phyloP scores from a whole-genome alignment of 108 stramenopile species.

The Fragilaria radians region DNA sequence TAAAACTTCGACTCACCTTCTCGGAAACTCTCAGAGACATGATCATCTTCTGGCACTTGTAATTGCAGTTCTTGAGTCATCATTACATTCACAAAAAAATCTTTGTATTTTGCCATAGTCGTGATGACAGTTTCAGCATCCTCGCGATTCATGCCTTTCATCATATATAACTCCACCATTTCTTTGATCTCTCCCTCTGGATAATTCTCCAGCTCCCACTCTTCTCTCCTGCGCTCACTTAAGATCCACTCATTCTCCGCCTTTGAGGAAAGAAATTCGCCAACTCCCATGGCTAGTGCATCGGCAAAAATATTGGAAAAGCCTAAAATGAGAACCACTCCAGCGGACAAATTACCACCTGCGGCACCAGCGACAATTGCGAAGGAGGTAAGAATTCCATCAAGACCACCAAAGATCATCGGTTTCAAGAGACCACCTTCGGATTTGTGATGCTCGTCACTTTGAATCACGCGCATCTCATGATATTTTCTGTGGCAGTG shows the following conservation, averaged over 20 bases:
- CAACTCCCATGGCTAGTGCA: constrained; percentile 96
- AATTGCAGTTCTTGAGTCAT: constrained; percentile 94
- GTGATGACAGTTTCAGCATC: constrained; percentile 83
- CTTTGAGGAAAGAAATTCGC: constrained; percentile 94
- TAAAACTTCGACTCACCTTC: constrained; percentile 79
- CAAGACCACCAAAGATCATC: constrained; percentile 95
- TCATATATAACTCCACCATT: constrained; percentile 88
- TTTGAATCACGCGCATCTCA: constrained; percentile 24
- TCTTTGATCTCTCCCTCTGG: constrained; percentile 91
- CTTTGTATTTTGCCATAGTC: constrained; percentile 92
- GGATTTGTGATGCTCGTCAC: constrained; percentile 63
- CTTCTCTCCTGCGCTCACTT: constrained; percentile 82
- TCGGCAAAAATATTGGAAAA: constrained; percentile 96
- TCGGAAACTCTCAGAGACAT: constrained; percentile 74
- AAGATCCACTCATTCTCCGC: constrained; percentile 95
- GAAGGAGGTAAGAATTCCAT: constrained; percentile 96
- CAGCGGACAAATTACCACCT: constrained; percentile 72
- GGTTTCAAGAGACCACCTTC: constrained; percentile 81
- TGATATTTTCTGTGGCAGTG: constrained; percentile 43
- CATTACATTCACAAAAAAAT: constrained; percentile 97
- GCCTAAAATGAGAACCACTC: constrained; percentile 92
- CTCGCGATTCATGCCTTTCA: constrained; percentile 62
- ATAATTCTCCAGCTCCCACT: constrained; percentile 94
- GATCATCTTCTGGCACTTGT: constrained; percentile 88
- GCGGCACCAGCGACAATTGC: constrained; percentile 97